Base-by-base conservation (phyloP, 108 stramenopile genomes). In the Fragilaria radians region DNA sequence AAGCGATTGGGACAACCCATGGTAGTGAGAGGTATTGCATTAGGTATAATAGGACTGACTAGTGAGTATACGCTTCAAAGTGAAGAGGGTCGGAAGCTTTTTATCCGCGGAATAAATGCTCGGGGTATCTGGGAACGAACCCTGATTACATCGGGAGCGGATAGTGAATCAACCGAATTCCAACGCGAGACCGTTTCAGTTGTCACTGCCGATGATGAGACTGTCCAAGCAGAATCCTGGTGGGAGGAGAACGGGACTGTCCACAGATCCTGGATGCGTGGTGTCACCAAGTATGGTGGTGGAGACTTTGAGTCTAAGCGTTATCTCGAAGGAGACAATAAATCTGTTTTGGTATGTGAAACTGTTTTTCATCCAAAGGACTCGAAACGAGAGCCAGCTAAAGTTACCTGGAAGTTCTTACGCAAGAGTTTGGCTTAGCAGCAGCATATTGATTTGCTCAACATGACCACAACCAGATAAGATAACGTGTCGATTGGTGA, bases 61-160 rank as follows among this genome's bases (percentile, higher is more conserved):
- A 85, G 65, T 23, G 89, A 90, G 72, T 78, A 80, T 52, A 67
- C 73, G 22, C 67, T 63, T n/a, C 85, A 86, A 65, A 74, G 46
- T 23, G 77, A 85, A 3, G 52, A 69, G 32, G 89, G 89, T 1
- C 63, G 67, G n/a, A 24, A 58, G 21, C 62, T 90, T 0, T 68
- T 66, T 25, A 85, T 90, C 17, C 63, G 71, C 23, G 85, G 85
- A 21, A 63, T 48, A 31, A 90, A 90, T 63, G 76, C 79, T 3
- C 64, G 85, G 42, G 89, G 89, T 36, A 74, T 79, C 2, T 90
- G 89, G 89, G 85, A 90, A 7, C 68, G 89, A 26, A 79, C 81
- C 21, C 55, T 90, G 53, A 68, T 72, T 48, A 50, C 88, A 1
- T 84, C 89, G 1, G 81, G 81, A 3, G 51, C 77, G 19, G 71